A percentile compares a stretch with the other conserved stretches of the same genome.
phyloP scores from a whole-genome alignment of 768 basidiomycete genomes.

The Russula foetens region DNA sequence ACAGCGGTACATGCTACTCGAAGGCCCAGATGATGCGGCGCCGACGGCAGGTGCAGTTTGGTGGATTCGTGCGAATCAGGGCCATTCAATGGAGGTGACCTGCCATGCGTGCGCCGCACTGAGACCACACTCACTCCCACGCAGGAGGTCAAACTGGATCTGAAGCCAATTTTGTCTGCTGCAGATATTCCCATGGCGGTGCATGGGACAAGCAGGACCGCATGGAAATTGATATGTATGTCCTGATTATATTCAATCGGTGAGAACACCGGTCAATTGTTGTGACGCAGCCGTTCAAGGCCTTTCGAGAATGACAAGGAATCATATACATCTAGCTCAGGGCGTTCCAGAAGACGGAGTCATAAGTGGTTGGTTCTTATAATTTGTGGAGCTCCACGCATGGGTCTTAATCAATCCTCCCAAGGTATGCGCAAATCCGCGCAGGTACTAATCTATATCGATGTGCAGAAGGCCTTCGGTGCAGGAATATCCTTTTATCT shows the following conservation, averaged over 20 bases:
- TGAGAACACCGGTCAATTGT: neutral
- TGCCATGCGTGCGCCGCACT: neutral
- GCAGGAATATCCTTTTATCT: constrained; percentile 67
- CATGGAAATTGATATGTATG: constrained; percentile 70
- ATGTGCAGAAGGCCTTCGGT: constrained; percentile 60
- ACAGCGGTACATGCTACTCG: constrained; percentile 50
- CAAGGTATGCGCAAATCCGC: constrained; percentile 78
- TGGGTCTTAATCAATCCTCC: neutral
- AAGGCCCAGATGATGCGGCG: constrained; percentile 33
- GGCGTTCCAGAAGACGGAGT: constrained; percentile 57
- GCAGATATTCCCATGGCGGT: constrained; percentile 72
- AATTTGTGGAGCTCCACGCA: neutral
- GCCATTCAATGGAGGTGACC: constrained; percentile 72
- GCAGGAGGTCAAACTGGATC: constrained; percentile 62
- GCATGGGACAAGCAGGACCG: constrained; percentile 64
- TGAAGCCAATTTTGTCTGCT: constrained; percentile 47
- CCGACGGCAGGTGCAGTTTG: constrained; percentile 38
- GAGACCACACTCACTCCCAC: neutral
- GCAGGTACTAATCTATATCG: constrained; percentile 73
- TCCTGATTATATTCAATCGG: neutral
- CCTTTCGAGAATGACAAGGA: constrained; percentile 76
- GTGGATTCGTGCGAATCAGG: constrained; percentile 90
- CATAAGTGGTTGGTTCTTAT: constrained; percentile 55
- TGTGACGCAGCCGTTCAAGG: constrained; percentile 51
- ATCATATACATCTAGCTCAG: constrained; percentile 91